Evolutionary conservation across 805 yeast species (phyloP).

Genomic region (Sugiyamaella qingdaonensis): DNA sequence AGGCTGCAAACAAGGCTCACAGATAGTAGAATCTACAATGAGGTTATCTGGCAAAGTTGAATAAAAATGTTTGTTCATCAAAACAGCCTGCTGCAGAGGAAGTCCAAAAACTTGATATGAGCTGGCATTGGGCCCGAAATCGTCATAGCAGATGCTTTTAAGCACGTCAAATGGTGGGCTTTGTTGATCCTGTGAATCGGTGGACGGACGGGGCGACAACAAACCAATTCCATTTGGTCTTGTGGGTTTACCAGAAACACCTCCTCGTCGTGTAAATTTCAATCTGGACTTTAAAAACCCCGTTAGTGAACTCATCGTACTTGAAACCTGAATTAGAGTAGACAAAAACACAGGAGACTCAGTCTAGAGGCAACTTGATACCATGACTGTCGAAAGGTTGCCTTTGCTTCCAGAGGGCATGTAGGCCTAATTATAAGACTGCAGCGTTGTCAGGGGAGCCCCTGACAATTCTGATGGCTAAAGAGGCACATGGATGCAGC

Average conservation of each 20-base stretch:
- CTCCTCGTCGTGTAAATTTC: background rate
- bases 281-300: background rate
- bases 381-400: no score
- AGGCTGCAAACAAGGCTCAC: conserved; percentile 10
- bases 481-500: no score
- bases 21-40: conserved; percentile 3
- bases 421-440: no score
- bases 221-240: background rate
- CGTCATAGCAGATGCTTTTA: background rate
- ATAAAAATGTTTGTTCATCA: conserved; percentile 6
- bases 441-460: no score
- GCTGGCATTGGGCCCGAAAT: background rate
- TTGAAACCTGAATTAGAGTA: no score
- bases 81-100: conserved; percentile 19
- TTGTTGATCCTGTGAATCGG: background rate
- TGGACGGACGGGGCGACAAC: background rate
- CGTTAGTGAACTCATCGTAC: background rate
- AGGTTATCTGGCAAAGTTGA: background rate
- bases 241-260: background rate
- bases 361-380: no score
- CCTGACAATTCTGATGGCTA: no score
- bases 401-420: no score
- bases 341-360: no score
- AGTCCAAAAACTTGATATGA: conserved; percentile 20
- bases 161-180: background rate